Evolutionary conservation across 2,329 filamentous ascomycete species (phyloP), one percentile per base, ranked within the genome.

Genomic region (Fusarium irregulare): DNA sequence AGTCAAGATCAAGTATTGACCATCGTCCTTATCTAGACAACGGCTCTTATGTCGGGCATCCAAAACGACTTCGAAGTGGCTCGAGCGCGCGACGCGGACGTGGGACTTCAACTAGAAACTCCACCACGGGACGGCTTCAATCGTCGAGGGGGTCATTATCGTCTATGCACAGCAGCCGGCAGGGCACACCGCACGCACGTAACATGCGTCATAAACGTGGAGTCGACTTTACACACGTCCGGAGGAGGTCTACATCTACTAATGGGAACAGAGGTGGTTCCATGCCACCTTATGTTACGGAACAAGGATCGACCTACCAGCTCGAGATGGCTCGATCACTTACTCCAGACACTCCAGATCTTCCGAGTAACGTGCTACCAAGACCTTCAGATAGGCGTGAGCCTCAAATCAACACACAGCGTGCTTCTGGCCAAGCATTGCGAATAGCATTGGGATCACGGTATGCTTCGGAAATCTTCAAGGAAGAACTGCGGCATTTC

Each of bases 401-500:
- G 20, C 12, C 50, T 27, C 42, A 61, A 34, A 28, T 12, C 37
- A 45, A 56, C 47, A 53, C 46, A 45, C 59, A 75, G 28, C 55
- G 57, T 27, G 46, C 58, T 34, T 57, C 50, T 27, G 66, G 68
- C 30, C 42, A 53, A 18, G 53, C 58, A 12, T 46, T 64, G 23
- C 50, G 49, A 40, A 61, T 60, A 32, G 49, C 51, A 18, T 49
- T 71, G 37, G 74, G 72, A 18, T 58, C 66, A 11, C 60, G 66
- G 34, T 75, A 75, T 69, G 76, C 73, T 46, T 79, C 80, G n/a
- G 64, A 78, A 51, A 73, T 82, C 42, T 80, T 86, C 73, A 90
- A 88, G 72, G 93, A 94, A 62, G 94, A 97, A 77, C 87, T 96
- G 56, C 87, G 93, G 9, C 91, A 95, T 73, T 91, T 97, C 60